These are phyloP conservation scores for Arctium minus DNA, from an alignment of 129 eudicot species.

Conservation along the genomic window DNA sequence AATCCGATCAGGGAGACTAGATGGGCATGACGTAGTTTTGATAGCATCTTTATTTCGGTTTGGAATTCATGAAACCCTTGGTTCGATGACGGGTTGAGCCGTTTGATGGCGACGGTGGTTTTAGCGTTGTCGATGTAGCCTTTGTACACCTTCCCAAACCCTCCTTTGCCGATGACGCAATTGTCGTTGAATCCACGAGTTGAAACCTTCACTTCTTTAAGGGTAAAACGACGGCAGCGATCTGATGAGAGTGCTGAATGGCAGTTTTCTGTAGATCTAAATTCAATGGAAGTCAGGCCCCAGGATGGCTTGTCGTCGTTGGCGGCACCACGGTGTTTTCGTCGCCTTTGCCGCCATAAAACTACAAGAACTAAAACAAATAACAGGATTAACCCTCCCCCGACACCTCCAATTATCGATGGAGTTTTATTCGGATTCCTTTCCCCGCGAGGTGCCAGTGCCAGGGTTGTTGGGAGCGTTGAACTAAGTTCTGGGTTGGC, in stretches of 20 bases:
- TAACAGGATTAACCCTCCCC: slow-evolving; percentile 19
- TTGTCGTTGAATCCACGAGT: slow-evolving; percentile 24
- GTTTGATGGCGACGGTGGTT: slow-evolving; percentile 40
- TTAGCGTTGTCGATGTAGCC: slow-evolving; percentile 31
- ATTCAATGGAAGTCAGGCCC: too few relatives aligned
- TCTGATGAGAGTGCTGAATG: too few relatives aligned
- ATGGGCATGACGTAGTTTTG: slow-evolving; percentile 41
- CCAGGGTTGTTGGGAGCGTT: too few relatives aligned
- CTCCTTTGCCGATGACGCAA: slow-evolving; percentile 37
- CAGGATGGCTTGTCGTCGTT: too few relatives aligned
- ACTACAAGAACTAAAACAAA: slow-evolving; percentile 13
- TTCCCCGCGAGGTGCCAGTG: not conserved
- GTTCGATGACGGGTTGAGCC: slow-evolving; percentile 27
- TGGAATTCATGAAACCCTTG: slow-evolving; percentile 37
- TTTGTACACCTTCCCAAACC: slow-evolving; percentile 44
- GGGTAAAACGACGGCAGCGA: slow-evolving; percentile 38
- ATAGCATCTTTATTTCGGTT: slow-evolving; percentile 35
- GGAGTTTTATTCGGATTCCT: not conserved
- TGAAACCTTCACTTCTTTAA: slow-evolving; percentile 29
- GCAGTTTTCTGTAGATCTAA: too few relatives aligned
- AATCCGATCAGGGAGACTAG: slow-evolving; percentile 47
- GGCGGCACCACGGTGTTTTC: too few relatives aligned
- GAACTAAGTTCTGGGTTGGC: too few relatives aligned
- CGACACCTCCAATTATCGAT: slow-evolving; percentile 21
- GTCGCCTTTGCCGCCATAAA: too few relatives aligned